A percentile compares a stretch with the other conserved stretches of the same genome.
Evolutionary conservation across 257 asterid genomes (phyloP).

Genomic region (Sherardia arvensis): DNA sequence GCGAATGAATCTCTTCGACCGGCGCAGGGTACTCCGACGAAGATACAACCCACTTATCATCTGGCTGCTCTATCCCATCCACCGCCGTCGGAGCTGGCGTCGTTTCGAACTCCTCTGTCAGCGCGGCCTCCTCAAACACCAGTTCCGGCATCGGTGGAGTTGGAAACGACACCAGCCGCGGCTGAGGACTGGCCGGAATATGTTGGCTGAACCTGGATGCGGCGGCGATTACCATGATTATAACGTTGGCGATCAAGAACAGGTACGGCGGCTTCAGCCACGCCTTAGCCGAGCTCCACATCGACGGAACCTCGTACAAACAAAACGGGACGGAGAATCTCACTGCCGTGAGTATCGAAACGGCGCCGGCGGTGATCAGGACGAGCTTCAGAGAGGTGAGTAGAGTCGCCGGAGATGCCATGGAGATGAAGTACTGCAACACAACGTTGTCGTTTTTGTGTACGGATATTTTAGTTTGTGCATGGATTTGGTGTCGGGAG

Average conservation of each 20-base stretch:
- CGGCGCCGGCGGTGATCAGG: constrained; percentile 41
- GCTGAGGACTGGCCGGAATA: constrained; percentile 4
- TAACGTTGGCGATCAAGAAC: constrained; percentile 57
- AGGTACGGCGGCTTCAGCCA: constrained; percentile 72
- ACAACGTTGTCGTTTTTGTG: not conserved
- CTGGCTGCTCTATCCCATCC: constrained; percentile 27
- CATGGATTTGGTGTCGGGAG: constrained; percentile 6
- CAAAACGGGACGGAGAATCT: constrained; percentile 32
- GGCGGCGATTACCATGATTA: constrained; percentile 57
- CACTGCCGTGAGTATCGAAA: constrained; percentile 34
- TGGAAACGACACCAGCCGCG: constrained; percentile 24
- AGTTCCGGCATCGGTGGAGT: constrained; percentile 28
- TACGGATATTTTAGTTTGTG: not conserved
- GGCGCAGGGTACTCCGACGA: constrained; percentile 5
- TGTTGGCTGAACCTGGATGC: constrained; percentile 37
- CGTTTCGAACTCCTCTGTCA: constrained; percentile 13
- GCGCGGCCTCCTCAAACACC: constrained; percentile 1
- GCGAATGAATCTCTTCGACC: constrained; percentile 14
- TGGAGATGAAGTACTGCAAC: not conserved
- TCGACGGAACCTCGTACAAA: constrained; percentile 26
- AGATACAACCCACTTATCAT: constrained; percentile 13
- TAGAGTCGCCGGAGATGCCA: constrained; percentile 23
- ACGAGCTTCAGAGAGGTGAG: constrained; percentile 34
- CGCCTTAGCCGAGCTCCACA: constrained; percentile 28
- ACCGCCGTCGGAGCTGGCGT: too few species aligned